Evolutionary conservation across 768 basidiomycete genomes (phyloP).

Genomic region (Gautieria morchelliformis): DNA sequence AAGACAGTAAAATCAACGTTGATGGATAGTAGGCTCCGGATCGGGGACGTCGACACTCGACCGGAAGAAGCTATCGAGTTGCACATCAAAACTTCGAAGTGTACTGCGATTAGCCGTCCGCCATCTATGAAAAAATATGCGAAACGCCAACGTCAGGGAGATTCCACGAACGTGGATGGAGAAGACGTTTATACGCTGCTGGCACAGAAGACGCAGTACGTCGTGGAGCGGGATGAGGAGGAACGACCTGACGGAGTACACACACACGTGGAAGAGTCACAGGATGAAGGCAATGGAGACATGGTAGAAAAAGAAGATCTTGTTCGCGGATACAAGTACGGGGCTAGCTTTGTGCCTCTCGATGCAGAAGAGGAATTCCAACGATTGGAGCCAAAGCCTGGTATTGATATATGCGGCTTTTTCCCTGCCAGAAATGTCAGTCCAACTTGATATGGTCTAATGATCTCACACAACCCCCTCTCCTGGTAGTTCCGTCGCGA

Average conservation of each 20-base stretch:
- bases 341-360: slow-evolving; percentile 69
- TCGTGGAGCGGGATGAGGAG: slow-evolving; percentile 33
- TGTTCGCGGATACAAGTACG: slow-evolving; percentile 79
- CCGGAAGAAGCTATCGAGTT: slow-evolving; percentile 70
- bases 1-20: slow-evolving; percentile 61
- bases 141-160: slow-evolving; percentile 11
- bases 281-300: not conserved
- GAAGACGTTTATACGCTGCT: slow-evolving; percentile 29
- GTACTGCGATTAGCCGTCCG: slow-evolving; percentile 58
- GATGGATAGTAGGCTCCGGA: slow-evolving; percentile 52
- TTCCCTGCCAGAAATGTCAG: slow-evolving; percentile 57
- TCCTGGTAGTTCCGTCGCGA: slow-evolving; percentile 67
- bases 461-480: not conserved
- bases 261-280: slow-evolving; percentile 27
- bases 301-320: slow-evolving; percentile 67
- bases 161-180: slow-evolving; percentile 21
- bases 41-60: slow-evolving; percentile 65
- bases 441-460: not conserved
- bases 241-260: slow-evolving; percentile 26
- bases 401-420: slow-evolving; percentile 85
- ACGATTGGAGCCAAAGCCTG: slow-evolving; percentile 62
- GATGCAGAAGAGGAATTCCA: slow-evolving; percentile 81
- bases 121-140: slow-evolving; percentile 75
- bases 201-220: slow-evolving; percentile 43
- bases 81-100: slow-evolving; percentile 67